Base-by-base conservation (phyloP, 441 rosid genomes). In the Populus hybrid region DNA sequence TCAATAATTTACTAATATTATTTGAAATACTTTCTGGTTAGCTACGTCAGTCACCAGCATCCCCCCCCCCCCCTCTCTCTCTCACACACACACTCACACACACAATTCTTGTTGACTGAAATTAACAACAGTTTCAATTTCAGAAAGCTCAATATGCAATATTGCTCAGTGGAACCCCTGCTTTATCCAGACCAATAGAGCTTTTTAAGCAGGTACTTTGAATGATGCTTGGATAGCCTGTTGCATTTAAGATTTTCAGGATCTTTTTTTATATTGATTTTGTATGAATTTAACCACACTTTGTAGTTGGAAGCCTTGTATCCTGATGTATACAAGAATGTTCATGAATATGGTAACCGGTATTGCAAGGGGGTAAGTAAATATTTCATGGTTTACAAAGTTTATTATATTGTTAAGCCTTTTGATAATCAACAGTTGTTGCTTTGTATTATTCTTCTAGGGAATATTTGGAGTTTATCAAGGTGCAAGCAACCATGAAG, bases 401-500 rank as follows among this genome's bases (percentile, higher is more conserved):
- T 40, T 42, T 79, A 35, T 64, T 64, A 10, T 67, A 23, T 11
- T 6, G 34, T 57, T 20, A 18, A 26, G 2, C 28, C 71, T 72
- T 23, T 61, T 65, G 65, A 66, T 75, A 71, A 74, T 81, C 63
- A 34, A 18, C 75, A 59, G 46, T 28, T 70, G 75, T 69, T 81
- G 75, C 67, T 75, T 70, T 26, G 71, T 77, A 71, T 78, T 70
- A 63, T 82, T 81, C 69, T 21, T 82, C 34, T 86, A 95, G 99
- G 98, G 98, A 34, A 12, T 85, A 70, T 96, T 94, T 78, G 99
- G 99, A 82, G 34, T 79, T 70, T 96, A 93, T 88, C 98, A 96
- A 89, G 99, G 98, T 69, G 90, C 99, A 71, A 93, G 94, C 86
- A 94, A 96, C 88, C 99, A 96, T 83, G 99, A 96, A 67, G 99